Evolutionary conservation across 106 monocot genomes (phyloP).

Genomic region (Phalaenopsis equestris): DNA sequence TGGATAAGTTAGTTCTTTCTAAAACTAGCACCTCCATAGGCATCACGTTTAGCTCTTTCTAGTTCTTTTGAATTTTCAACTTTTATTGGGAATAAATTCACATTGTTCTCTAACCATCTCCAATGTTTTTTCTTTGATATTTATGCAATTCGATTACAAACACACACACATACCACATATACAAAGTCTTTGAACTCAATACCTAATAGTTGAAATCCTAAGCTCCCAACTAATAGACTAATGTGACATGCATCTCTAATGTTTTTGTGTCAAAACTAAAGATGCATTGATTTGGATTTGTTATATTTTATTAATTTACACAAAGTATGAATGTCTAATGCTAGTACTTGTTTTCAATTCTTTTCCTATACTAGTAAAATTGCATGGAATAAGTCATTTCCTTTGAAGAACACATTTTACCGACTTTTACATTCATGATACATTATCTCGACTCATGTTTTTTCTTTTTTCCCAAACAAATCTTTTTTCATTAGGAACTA

Average conservation of each 20-base stretch:
- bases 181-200: no score
- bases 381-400: not conserved
- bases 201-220: no score
- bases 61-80: not conserved
- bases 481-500: no score
- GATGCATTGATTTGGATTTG: not conserved
- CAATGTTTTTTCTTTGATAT: not conserved
- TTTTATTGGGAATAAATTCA: not conserved
- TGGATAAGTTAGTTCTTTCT: slow-evolving; percentile 39
- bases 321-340: no score
- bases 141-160: no score
- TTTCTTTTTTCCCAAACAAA: not conserved
- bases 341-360: no score
- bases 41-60: not conserved
- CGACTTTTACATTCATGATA: not conserved
- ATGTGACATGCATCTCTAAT: not conserved
- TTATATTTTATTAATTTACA: no score
- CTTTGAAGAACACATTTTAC: not conserved
- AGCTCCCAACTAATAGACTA: no score
- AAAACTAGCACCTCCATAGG: not conserved
- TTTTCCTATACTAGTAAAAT: not conserved
- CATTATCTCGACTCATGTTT: not conserved
- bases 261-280: not conserved
- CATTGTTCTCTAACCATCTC: not conserved
- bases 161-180: no score